Percentiles rank a stretch among this genome's conserved stretches.
Evolutionary conservation across 2,329 filamentous ascomycete species (phyloP).

Genomic region (Apiospora malaysiana): DNA sequence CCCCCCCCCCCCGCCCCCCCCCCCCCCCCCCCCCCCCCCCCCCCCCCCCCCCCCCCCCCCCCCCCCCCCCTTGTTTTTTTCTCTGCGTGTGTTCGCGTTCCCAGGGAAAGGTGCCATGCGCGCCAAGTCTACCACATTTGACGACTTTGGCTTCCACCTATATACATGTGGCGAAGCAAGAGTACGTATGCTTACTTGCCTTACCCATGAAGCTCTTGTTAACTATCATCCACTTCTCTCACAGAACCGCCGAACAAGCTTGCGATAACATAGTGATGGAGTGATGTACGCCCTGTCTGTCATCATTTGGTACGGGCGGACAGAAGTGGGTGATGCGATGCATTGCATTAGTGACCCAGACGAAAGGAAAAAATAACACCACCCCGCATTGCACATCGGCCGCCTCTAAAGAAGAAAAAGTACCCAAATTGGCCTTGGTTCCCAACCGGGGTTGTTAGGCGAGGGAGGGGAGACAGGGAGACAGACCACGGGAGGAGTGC

Average conservation of each 20-base stretch:
- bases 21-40: no score
- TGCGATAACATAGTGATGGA: background rate
- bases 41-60: no score
- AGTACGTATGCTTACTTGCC: no score
- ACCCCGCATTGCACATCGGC: background rate
- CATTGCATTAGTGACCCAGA: constrained; percentile 1
- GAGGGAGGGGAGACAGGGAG: no score
- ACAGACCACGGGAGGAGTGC: background rate
- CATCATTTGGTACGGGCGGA: background rate
- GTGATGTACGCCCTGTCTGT: background rate
- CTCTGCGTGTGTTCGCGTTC: background rate
- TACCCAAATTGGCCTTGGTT: background rate
- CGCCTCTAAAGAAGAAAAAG: constrained; percentile 12
- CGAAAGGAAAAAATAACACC: background rate
- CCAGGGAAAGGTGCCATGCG: background rate
- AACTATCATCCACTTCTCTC: background rate
- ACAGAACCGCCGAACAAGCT: background rate
- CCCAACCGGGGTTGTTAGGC: background rate
- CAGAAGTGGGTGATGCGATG: background rate
- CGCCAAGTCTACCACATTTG: background rate
- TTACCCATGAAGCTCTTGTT: background rate
- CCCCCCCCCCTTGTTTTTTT: no score
- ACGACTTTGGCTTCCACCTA: background rate
- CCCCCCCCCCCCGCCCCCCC: no score
- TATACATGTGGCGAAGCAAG: no score